Conservation (phyloP, 768 basidiomycete species). For the Panaeolus cyanescens region DNA sequence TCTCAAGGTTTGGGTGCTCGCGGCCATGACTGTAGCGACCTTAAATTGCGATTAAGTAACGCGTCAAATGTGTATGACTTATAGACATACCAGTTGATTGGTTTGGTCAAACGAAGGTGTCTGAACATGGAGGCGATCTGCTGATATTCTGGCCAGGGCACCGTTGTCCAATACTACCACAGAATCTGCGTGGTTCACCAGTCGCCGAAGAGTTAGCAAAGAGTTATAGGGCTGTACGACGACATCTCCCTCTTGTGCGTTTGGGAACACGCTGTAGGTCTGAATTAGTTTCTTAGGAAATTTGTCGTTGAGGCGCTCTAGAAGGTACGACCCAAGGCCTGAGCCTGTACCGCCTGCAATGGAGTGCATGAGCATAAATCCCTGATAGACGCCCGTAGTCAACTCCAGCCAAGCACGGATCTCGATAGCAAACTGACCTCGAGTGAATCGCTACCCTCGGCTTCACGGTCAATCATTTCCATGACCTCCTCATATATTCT, state of each 20-base stretch:
- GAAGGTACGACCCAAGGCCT: slow-evolving; percentile 95
- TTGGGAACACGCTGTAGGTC: slow-evolving; percentile 98
- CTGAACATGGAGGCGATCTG: slow-evolving; percentile 86
- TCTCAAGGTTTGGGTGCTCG: slow-evolving; percentile 93
- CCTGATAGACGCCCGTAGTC: slow-evolving; percentile 48
- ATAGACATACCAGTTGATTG: slow-evolving; percentile 73
- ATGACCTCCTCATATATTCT: slow-evolving; percentile 93
- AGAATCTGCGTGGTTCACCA: slow-evolving; percentile 95
- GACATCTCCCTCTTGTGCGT: slow-evolving; percentile 90
- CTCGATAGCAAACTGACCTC: slow-evolving; percentile 58
- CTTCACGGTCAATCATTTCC: slow-evolving; percentile 99
- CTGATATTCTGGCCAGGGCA: slow-evolving; percentile 89
- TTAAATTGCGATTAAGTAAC: slow-evolving; percentile 28
- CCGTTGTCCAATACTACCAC: slow-evolving; percentile 98
- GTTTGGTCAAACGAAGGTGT: slow-evolving; percentile 90
- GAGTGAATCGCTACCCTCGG: slow-evolving; percentile 94
- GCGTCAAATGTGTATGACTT: background rate
- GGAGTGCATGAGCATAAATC: slow-evolving; percentile 98
- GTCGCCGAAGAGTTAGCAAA: slow-evolving; percentile 85
- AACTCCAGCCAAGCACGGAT: background rate
- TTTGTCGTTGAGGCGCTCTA: slow-evolving; percentile 95
- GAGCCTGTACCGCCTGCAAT: slow-evolving; percentile 99
- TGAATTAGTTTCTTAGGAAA: slow-evolving; percentile 99
- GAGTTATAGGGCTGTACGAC: slow-evolving; percentile 99
- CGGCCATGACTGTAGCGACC: slow-evolving; percentile 98